Percentiles rank a stretch among this genome's conserved stretches.
phyloP scores from a whole-genome alignment of 2,329 filamentous ascomycete species.

The Reticulascus tulasneorum region DNA sequence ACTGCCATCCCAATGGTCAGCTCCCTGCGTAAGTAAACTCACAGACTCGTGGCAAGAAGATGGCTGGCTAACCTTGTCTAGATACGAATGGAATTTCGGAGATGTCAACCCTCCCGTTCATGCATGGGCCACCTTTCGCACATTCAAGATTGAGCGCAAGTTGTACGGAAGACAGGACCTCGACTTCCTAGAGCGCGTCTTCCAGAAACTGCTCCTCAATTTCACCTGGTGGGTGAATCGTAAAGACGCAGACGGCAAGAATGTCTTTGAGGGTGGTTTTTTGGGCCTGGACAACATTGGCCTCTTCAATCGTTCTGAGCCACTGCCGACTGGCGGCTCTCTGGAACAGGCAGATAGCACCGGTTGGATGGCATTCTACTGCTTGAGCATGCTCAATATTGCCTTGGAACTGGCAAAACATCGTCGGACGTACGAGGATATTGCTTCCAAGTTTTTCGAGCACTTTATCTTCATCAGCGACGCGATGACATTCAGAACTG shows the following conservation, averaged over 20 bases:
- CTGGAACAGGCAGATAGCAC: constrained; percentile 97
- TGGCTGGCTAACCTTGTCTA: constrained; percentile 22
- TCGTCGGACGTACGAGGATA: constrained; percentile 90
- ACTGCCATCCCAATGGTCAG: constrained; percentile 96
- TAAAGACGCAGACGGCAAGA: constrained; percentile 91
- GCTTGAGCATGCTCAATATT: constrained; percentile 94
- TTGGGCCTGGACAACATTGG: constrained; percentile 95
- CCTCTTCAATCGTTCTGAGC: constrained; percentile 93
- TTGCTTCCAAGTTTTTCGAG: constrained; percentile 98
- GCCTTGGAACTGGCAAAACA: constrained; percentile 93
- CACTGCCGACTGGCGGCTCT: constrained; percentile 85
- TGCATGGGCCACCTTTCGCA: constrained; percentile 91
- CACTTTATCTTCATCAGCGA: constrained; percentile 98
- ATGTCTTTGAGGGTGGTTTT: constrained; percentile 96
- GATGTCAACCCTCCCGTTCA: constrained; percentile 97
- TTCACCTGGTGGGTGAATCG: constrained; percentile 99
- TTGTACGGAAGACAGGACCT: constrained; percentile 92
- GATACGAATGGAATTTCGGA: constrained; percentile 93
- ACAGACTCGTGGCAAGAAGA: not conserved
- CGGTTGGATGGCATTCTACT: constrained; percentile 99
- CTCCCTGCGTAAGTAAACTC: constrained; percentile 66
- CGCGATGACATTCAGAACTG: constrained; percentile 84
- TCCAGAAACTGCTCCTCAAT: constrained; percentile 92
- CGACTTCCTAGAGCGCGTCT: constrained; percentile 92
- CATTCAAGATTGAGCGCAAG: constrained; percentile 98